phyloP scores from a whole-genome alignment of 768 basidiomycete genomes.

The Solioccasus polychromus region DNA sequence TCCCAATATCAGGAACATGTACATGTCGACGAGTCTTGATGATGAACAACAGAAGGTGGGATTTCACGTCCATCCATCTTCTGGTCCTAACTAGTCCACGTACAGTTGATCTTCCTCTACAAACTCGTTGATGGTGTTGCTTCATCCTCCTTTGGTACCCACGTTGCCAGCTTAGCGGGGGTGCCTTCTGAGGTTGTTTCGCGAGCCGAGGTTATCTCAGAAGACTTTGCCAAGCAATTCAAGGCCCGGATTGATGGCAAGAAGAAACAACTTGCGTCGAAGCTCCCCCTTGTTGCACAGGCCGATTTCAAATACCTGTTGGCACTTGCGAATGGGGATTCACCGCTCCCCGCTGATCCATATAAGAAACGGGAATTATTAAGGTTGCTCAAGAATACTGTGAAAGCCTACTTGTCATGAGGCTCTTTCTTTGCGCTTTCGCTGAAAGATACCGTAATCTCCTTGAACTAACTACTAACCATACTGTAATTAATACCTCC shows the following conservation, averaged over 20 bases:
- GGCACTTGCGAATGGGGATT: constrained; percentile 54
- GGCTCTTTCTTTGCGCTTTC: not conserved
- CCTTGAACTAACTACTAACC: not conserved
- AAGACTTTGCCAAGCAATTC: constrained; percentile 85
- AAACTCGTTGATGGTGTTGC: constrained; percentile 90
- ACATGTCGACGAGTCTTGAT: constrained; percentile 93
- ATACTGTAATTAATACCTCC: constrained; percentile 5
- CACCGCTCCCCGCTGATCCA: constrained; percentile 50
- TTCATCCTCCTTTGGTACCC: constrained; percentile 86
- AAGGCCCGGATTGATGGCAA: constrained; percentile 71
- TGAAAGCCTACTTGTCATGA: constrained; percentile 27
- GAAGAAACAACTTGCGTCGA: constrained; percentile 46
- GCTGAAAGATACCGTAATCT: constrained; percentile 3
- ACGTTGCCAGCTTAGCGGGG: constrained; percentile 93
- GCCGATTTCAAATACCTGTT: constrained; percentile 87
- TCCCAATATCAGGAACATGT: constrained; percentile 90
- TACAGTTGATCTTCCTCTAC: constrained; percentile 88
- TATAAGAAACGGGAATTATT: constrained; percentile 54
- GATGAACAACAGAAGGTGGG: constrained; percentile 85
- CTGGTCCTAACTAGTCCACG: not conserved
- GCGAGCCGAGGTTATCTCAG: constrained; percentile 84
- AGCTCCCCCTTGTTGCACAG: constrained; percentile 76
- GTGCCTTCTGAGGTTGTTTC: constrained; percentile 83
- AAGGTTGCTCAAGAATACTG: constrained; percentile 47
- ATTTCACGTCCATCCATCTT: not conserved